Base-by-base conservation (phyloP, 2,329 filamentous ascomycete species). In the Nakataea oryzae region DNA sequence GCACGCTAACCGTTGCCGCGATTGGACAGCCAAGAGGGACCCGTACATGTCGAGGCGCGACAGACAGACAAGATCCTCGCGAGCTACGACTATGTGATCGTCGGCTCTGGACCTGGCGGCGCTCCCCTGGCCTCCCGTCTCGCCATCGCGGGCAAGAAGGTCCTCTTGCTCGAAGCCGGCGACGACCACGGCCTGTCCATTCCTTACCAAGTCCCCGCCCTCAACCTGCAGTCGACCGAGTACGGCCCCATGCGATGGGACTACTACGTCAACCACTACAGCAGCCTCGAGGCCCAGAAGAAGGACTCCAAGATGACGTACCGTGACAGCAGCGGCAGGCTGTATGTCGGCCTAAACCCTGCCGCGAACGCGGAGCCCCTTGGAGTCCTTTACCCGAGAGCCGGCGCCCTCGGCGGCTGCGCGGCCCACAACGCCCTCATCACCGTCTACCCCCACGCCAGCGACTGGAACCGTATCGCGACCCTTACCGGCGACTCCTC, bases 51-150 rank as follows among this genome's bases (percentile, higher is more conserved):
- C n/a, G n/a, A n/a, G n/a, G n/a, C n/a, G n/a, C n/a, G n/a, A n/a
- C n/a, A n/a, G n/a, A n/a, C n/a, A n/a, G n/a, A n/a, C n/a, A n/a
- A n/a, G n/a, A n/a, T n/a, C n/a, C n/a, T n/a, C n/a, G n/a, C n/a
- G n/a, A n/a, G n/a, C 24, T 87, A 87, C 68, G 85, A 87, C 64
- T 87, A 85, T 71, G 75, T 87, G 30, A 78, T 87, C 12, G 82
- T 87, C 50, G 84, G 85, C 13, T 84, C 81, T 8, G 84, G 84
- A 3, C 76, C 83, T 8, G 83, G 84, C 14, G 84, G 84, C 58
- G 83, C 80, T 21, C 83, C 83, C 9, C 70, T 86, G 6, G 83
- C 84, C 14, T 80, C 81, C 28, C 78, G 83, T 55, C 78, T 87
- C 30, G 84, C 85, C n/a, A 73, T 81, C 60, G 80, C 81, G 41